Evolutionary conservation across 2,329 filamentous ascomycete genomes (phyloP), one percentile per base, ranked within the genome.

Genomic region (Colletotrichum graminicola): DNA sequence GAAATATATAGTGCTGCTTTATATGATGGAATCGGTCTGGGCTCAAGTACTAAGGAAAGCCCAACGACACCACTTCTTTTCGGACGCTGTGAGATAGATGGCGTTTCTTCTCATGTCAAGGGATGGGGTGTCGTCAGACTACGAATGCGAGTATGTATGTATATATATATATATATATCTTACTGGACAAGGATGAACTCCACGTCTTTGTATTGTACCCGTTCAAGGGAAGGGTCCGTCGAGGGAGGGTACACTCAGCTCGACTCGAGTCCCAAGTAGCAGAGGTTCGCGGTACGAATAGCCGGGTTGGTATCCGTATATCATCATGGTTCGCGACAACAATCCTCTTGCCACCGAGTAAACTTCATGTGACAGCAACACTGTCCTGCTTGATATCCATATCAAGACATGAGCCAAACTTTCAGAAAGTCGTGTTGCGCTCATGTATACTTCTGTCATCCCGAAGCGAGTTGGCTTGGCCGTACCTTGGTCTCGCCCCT

Each of bases 371-470:
- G 47, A 54, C 10, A 16, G 14, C 23, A 32, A 8, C 43, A 47
- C 8, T 16, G 4, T 41, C 3, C 23, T 43, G n/a, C 21, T 47
- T 26, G 14, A 23, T 16, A 47, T 16, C 26, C 36, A 21, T 43
- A 39, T 21, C 36, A 23, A 10, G 32, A 45, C 8, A 2, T 32
- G 21, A 16, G 26, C 45, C 23, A 12, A 16, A 29, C 56, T 21
- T 59, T 16, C 36, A 41, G 12, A 5, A 29, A 26, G 39, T 43
- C 12, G 39, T 29, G 6, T 29, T 5, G 47, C 47, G 23, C 55
- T 1, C 32, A 12, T 49, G 29, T 26, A 69, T 69, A 41, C 45
- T 72, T 69, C 65, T 72, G 69, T 60, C 60, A 72, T 72, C 69
- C 54, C 51, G 45, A 56, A 8, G 18, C 16, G n/a, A 57, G 18